These are phyloP conservation scores for Funneliformis geosporum DNA, from an alignment of 192 early-diverging fungal species.

Conservation along the genomic window DNA sequence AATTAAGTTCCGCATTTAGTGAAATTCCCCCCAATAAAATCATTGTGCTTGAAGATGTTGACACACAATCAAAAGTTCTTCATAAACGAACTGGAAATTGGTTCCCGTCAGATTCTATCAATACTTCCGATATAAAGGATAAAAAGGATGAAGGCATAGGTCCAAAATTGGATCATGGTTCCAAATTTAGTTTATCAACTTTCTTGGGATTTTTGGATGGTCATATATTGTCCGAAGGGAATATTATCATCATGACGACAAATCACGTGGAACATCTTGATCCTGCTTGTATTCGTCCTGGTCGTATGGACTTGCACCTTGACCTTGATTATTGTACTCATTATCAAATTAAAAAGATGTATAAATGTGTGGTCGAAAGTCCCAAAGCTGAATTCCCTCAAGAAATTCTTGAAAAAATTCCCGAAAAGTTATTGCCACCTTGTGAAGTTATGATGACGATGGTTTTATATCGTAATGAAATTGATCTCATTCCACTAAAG, in stretches of 20 bases:
- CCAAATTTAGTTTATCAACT: conserved; percentile 46
- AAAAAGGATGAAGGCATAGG: neutral
- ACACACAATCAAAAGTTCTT: conserved; percentile 53
- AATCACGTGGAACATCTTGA: conserved; percentile 64
- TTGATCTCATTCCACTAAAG: conserved; percentile 29
- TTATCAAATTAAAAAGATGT: conserved; percentile 62
- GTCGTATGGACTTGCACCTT: conserved; percentile 66
- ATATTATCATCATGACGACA: conserved; percentile 67
- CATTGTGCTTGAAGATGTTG: conserved; percentile 62
- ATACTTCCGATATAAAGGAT: neutral
- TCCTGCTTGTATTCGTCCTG: conserved; percentile 59
- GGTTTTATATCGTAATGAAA: conserved; percentile 49
- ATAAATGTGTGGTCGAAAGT: conserved; percentile 36
- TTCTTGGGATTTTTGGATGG: conserved; percentile 63
- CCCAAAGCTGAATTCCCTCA: neutral
- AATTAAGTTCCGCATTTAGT: conserved; percentile 39
- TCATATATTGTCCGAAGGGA: conserved; percentile 55
- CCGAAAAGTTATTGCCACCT: neutral
- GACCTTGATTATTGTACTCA: conserved; percentile 61
- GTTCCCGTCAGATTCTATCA: too few relatives aligned
- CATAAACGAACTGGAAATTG: conserved; percentile 34
- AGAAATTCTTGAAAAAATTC: neutral
- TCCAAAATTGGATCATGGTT: neutral
- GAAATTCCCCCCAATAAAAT: conserved; percentile 43
- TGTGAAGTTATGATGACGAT: conserved; percentile 35